phyloP scores from a whole-genome alignment of 1,139 yeast genomes.

The Yamadazyma buinensis region DNA sequence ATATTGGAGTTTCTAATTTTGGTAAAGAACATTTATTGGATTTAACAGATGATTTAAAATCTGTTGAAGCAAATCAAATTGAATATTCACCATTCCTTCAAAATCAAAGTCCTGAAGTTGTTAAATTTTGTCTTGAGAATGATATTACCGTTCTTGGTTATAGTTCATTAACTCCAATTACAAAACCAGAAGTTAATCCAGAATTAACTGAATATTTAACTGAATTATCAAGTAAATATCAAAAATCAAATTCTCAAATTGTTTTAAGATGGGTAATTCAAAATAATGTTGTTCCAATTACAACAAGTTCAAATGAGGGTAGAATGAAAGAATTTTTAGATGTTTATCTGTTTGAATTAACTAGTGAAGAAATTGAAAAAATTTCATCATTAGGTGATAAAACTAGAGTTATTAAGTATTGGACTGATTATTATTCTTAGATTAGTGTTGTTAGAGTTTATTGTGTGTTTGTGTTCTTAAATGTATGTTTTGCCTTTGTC shows the following conservation, averaged over 20 bases:
- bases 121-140: constrained; percentile 23
- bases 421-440: no score
- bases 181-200: constrained; percentile 21
- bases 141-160: constrained; percentile 35
- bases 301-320: constrained; percentile 60
- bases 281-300: constrained; percentile 62
- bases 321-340: constrained; percentile 56
- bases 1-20: constrained; percentile 42
- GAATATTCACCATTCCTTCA: constrained; percentile 41
- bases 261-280: constrained; percentile 67
- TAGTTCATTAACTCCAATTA: constrained; percentile 36
- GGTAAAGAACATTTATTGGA: constrained; percentile 35
- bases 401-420: no score
- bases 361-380: constrained; percentile 19
- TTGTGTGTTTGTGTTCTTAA: no score
- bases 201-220: constrained; percentile 20
- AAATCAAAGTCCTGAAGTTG: constrained; percentile 29
- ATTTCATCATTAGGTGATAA: constrained; percentile 24
- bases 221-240: constrained; percentile 44
- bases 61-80: constrained; percentile 33
- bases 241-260: constrained; percentile 55
- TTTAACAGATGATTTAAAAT: constrained; percentile 32
- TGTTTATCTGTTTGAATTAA: constrained; percentile 36
- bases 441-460: no score
- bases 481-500: no score